Evolutionary conservation across 1,284 basidiomycete genomes (phyloP).

Genomic region (Ganoderma boninense): DNA sequence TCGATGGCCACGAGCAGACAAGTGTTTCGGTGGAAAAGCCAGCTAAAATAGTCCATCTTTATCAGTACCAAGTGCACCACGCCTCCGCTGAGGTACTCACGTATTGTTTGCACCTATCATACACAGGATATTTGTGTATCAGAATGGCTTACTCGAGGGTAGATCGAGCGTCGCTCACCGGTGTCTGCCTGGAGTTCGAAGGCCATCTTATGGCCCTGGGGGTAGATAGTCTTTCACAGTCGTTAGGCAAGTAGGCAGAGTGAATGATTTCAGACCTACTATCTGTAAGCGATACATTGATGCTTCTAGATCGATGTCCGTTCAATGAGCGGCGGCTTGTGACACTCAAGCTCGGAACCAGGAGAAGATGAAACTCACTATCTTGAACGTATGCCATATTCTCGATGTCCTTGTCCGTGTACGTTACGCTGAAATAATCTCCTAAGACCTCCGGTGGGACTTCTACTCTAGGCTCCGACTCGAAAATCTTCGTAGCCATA

Average conservation of each 20-base stretch:
- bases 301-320: too few relatives aligned
- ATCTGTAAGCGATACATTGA: not conserved
- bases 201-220: not conserved
- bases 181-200: not conserved
- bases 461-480: too few relatives aligned
- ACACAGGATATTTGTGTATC: not conserved
- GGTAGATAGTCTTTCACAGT: not conserved
- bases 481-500: too few relatives aligned
- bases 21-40: not conserved
- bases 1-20: not conserved
- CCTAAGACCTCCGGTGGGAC: too few relatives aligned
- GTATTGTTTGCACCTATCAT: not conserved
- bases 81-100: not conserved
- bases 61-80: not conserved
- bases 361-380: too few relatives aligned
- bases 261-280: not conserved
- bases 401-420: too few relatives aligned
- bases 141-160: not conserved
- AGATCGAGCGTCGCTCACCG: not conserved
- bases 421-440: too few relatives aligned
- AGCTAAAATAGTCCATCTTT: not conserved
- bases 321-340: too few relatives aligned
- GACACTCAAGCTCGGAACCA: too few relatives aligned
- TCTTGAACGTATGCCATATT: too few relatives aligned
- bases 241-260: too few relatives aligned